A percentile compares a stretch with the other conserved stretches of the same genome.
phyloP scores from a whole-genome alignment of 257 asterid genomes.

The Catharanthus roseus region DNA sequence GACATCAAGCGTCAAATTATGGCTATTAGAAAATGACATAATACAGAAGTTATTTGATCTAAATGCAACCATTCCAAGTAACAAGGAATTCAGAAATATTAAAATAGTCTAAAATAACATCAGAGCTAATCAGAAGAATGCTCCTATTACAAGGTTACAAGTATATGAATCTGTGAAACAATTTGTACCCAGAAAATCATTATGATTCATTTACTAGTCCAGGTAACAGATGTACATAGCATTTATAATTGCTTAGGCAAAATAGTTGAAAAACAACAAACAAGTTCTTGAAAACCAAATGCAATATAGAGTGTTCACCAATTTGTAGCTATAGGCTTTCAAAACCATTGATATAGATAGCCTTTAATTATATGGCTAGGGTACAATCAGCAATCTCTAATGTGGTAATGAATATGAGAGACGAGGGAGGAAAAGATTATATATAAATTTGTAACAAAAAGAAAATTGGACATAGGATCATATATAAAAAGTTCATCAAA shows the following conservation, averaged over 20 bases:
- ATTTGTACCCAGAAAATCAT: neutral
- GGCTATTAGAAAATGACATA: neutral
- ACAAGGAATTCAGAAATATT: neutral
- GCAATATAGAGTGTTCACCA: neutral
- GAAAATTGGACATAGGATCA: neutral
- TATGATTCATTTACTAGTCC: conserved; percentile 69
- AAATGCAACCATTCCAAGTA: neutral
- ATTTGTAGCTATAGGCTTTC: neutral
- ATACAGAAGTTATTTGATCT: neutral
- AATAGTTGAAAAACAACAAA: neutral
- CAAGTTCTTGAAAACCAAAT: neutral
- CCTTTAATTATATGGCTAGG: neutral
- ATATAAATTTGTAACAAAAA: neutral
- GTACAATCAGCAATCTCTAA: neutral
- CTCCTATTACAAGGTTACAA: neutral
- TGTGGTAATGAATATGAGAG: neutral
- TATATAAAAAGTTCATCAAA: neutral
- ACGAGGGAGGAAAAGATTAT: neutral
- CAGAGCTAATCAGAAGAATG: neutral
- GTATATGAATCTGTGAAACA: neutral
- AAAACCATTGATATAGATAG: neutral
- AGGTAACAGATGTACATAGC: conserved; percentile 21
- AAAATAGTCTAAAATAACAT: no score
- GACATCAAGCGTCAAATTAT: neutral
- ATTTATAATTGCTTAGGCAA: neutral